These are phyloP conservation scores for Camelina neglecta DNA, from an alignment of 345 rosid genomes.

Conservation along the genomic window DNA sequence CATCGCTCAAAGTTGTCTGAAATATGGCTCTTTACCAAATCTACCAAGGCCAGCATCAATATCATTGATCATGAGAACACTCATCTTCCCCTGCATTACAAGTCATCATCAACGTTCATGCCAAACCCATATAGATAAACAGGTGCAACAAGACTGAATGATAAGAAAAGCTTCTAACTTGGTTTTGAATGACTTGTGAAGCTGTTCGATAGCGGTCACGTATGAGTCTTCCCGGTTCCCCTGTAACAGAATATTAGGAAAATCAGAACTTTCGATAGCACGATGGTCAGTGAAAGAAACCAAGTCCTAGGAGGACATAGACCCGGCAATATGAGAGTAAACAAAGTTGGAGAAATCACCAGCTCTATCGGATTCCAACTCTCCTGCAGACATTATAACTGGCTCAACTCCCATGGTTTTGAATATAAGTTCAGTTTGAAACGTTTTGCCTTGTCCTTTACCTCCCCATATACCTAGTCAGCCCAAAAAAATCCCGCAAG, in stretches of 20 bases:
- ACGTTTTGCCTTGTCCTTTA: slow-evolving; percentile 96
- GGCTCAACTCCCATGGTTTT: slow-evolving; percentile 92
- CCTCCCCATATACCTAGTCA: slow-evolving; percentile 93
- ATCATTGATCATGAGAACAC: slow-evolving; percentile 94
- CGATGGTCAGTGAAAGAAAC: slow-evolving; percentile 17
- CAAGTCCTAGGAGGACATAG: not conserved
- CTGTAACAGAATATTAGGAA: slow-evolving; percentile 46
- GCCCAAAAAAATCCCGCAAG: not conserved
- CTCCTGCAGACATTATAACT: slow-evolving; percentile 95
- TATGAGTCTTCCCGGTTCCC: slow-evolving; percentile 90
- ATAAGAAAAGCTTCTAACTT: slow-evolving; percentile 71
- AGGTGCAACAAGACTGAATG: slow-evolving; percentile 52
- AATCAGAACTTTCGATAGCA: not conserved
- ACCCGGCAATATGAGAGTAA: not conserved
- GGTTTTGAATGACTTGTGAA: slow-evolving; percentile 96
- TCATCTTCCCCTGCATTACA: slow-evolving; percentile 91
- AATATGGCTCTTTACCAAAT: slow-evolving; percentile 68
- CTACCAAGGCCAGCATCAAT: slow-evolving; percentile 98
- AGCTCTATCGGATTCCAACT: slow-evolving; percentile 92
- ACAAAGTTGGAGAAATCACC: slow-evolving; percentile 50
- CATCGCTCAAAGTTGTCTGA: slow-evolving; percentile 11
- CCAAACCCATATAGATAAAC: slow-evolving; percentile 8
- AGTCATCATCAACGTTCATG: slow-evolving; percentile 25
- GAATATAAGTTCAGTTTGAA: slow-evolving; percentile 94
- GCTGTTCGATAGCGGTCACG: slow-evolving; percentile 97